Percentiles rank a stretch among this genome's conserved stretches.
phyloP scores from a whole-genome alignment of 331 rosid species.

The Pyrus hybrid region DNA sequence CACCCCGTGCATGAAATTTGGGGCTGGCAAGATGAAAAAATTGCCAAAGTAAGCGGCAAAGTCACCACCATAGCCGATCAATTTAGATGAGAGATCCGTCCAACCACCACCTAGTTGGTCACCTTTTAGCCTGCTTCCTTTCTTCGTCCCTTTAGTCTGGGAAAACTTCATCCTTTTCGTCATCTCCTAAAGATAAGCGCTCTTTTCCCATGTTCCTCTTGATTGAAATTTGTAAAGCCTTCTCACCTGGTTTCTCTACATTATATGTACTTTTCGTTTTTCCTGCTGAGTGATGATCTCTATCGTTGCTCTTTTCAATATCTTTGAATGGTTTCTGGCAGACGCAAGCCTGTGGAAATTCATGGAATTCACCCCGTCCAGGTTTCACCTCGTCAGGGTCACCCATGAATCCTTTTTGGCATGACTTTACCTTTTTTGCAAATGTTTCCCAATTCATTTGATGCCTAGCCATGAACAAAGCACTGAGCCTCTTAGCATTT shows the following conservation, averaged over 20 bases:
- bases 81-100: background rate
- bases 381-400: slow-evolving; percentile 90
- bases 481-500: slow-evolving; percentile 89
- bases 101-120: background rate
- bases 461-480: slow-evolving; percentile 57
- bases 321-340: slow-evolving; percentile 53
- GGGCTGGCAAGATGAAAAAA: slow-evolving; percentile 16
- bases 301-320: slow-evolving; percentile 7
- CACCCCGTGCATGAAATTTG: background rate
- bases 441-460: slow-evolving; percentile 84
- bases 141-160: slow-evolving; percentile 7
- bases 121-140: background rate
- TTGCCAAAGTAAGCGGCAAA: slow-evolving; percentile 10
- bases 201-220: background rate
- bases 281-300: slow-evolving; percentile 16
- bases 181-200: background rate
- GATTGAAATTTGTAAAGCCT: background rate
- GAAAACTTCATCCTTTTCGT: slow-evolving; percentile 12
- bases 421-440: slow-evolving; percentile 66
- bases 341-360: slow-evolving; percentile 67
- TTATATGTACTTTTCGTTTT: slow-evolving; percentile 14
- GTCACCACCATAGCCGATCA: background rate
- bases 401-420: slow-evolving; percentile 97
- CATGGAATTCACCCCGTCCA: slow-evolving; percentile 94
- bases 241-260: background rate